Evolutionary conservation across 106 monocot genomes (phyloP), one percentile per base, ranked within the genome.

Genomic region (Posidonia australis): DNA sequence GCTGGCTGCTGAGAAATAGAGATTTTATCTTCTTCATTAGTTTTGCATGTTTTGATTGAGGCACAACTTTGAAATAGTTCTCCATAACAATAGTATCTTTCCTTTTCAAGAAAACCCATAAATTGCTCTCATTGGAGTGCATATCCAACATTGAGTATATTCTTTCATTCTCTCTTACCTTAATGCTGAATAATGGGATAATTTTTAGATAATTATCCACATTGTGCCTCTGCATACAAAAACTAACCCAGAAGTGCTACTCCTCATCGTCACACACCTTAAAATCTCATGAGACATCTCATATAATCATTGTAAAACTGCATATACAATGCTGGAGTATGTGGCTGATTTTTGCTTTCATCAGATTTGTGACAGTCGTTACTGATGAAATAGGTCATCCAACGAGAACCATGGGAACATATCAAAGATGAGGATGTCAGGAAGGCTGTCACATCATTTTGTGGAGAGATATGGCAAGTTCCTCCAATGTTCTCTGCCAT

Each of bases 401-500:
- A 84, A 78, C 73, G 96, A 49, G 96, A 96, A 60, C 80, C 90
- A 67, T 96, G 96, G 96, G 96, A 96, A 70, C 96, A 96, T 68
- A 90, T 96, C 46, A 90, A 78, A 67, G 96, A 90, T 78, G 78
- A 75, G n/a, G 84, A 90, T 53, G 87, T 96, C 19, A 90, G 66
- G 74, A 96, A 82, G 66, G 65, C 75, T 48, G 86, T 70, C 44
- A 72, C 70, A 72, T 77, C 90, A 30, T 90, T 96, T 46, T 58
- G 53, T 77, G 96, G 96, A 67, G 96, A 96, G 68, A 85, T 85
- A 64, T 96, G 86, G 96, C 96, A 96, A 80, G 96, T 96, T 49
- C 96, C 96, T 70, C 96, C 96, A 0, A 96, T 96, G 96, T 96
- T 96, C 74, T 96, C 96, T 72, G 90, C 96, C 36, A 87, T 96